Conservation (phyloP, 352 stramenopile species). For the Phytophthora pinifolia region DNA sequence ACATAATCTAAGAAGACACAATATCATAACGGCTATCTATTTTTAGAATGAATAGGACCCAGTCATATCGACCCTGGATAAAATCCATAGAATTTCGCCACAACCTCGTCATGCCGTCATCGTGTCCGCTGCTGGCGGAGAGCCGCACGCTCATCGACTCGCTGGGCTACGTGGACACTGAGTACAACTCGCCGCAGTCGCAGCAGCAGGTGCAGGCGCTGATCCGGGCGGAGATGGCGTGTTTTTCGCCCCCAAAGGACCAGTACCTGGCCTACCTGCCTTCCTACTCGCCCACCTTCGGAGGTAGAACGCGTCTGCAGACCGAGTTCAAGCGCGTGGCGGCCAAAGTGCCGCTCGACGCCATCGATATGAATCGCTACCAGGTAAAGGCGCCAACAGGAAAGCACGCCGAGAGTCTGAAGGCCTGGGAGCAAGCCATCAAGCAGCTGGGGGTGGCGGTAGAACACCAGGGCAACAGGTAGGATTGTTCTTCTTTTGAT, state of each 20-base stretch:
- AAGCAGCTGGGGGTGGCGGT: slow-evolving; percentile 49
- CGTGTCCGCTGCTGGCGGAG: slow-evolving; percentile 60
- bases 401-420: slow-evolving; percentile 38
- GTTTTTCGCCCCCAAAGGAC: slow-evolving; percentile 44
- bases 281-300: slow-evolving; percentile 55
- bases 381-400: slow-evolving; percentile 45
- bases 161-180: slow-evolving; percentile 73
- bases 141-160: slow-evolving; percentile 70
- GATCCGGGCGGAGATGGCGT: slow-evolving; percentile 75
- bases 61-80: no score
- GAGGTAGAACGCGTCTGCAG: slow-evolving; percentile 49
- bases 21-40: no score
- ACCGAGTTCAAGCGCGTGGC: slow-evolving; percentile 73
- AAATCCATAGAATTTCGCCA: no score
- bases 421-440: slow-evolving; percentile 58
- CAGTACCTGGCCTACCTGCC: slow-evolving; percentile 71
- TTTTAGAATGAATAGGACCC: no score
- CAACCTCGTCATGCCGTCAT: slow-evolving; percentile 27
- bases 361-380: slow-evolving; percentile 76
- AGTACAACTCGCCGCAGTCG: slow-evolving; percentile 46
- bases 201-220: slow-evolving; percentile 65
- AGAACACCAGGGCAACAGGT: slow-evolving; percentile 68
- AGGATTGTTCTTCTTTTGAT: slow-evolving; percentile 11
- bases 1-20: no score
- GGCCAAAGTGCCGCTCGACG: slow-evolving; percentile 66